Percentiles rank a stretch among this genome's conserved stretches.
Conservation (phyloP, 495 filamentous ascomycete species). For the Penicillium chermesinum region DNA sequence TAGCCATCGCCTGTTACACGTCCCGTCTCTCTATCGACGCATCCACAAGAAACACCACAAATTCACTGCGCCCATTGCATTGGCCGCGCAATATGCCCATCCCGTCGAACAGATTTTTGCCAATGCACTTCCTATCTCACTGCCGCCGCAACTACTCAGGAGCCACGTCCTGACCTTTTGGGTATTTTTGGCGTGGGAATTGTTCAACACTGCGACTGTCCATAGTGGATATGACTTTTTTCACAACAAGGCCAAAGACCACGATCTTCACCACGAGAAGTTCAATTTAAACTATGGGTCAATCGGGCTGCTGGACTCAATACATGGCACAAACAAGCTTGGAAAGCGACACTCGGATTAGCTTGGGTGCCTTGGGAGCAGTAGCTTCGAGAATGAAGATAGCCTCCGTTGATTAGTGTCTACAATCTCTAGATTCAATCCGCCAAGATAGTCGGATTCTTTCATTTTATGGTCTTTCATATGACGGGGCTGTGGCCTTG, state of each 20-base stretch:
- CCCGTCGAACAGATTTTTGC: slow-evolving; percentile 54
- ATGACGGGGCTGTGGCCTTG: too few species aligned
- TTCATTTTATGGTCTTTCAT: too few species aligned
- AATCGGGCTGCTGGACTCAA: slow-evolving; percentile 32
- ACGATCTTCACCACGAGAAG: slow-evolving; percentile 50
- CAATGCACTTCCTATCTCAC: slow-evolving; percentile 47
- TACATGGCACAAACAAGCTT: slow-evolving; percentile 33
- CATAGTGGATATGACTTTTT: slow-evolving; percentile 55
- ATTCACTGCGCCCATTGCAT: slow-evolving; percentile 54
- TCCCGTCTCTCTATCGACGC: slow-evolving; percentile 38
- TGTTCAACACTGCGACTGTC: slow-evolving; percentile 47
- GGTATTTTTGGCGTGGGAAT: slow-evolving; percentile 39
- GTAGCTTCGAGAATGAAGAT: too few species aligned
- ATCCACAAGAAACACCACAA: slow-evolving; percentile 56
- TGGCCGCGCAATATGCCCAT: slow-evolving; percentile 55
- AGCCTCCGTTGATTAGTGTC: too few species aligned
- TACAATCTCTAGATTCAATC: too few species aligned
- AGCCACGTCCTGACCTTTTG: slow-evolving; percentile 50
- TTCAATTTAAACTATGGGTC: slow-evolving; percentile 36
- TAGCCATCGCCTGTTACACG: slow-evolving; percentile 51
- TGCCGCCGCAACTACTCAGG: slow-evolving; percentile 44
- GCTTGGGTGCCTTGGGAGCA: too few species aligned
- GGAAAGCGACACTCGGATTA: slow-evolving; percentile 19
- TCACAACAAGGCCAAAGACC: slow-evolving; percentile 36
- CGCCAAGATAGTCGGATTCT: too few species aligned